phyloP scores from a whole-genome alignment of 2,329 filamentous ascomycete species.

The Penicillium sp. region DNA sequence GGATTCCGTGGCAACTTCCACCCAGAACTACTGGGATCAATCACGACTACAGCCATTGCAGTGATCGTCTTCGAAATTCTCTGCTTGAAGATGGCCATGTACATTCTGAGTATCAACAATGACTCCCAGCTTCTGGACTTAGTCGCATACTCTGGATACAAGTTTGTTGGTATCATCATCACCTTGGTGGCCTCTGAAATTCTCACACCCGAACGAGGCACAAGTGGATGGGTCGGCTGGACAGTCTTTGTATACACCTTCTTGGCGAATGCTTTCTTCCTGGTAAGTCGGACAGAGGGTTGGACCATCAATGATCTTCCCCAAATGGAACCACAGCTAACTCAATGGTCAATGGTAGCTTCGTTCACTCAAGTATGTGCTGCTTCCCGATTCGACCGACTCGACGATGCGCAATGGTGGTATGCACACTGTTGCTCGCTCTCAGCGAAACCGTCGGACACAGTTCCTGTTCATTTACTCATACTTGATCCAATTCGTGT shows the following conservation, averaged over 20 bases:
- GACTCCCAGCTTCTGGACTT: constrained; percentile 89
- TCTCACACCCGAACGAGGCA: constrained; percentile 70
- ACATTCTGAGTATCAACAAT: constrained; percentile 87
- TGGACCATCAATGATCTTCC: no score
- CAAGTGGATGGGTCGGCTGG: constrained; percentile 86
- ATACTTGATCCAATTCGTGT: constrained; percentile 85
- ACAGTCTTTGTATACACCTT: constrained; percentile 85
- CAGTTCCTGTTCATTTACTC: constrained; percentile 93
- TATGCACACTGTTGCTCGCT: constrained; percentile 68
- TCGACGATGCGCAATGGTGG: constrained; percentile 54
- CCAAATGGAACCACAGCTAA: not conserved
- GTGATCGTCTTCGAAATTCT: constrained; percentile 84
- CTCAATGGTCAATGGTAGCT: constrained; percentile 52
- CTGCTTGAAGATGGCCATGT: constrained; percentile 86
- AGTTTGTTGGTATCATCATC: constrained; percentile 93
- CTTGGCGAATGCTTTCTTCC: constrained; percentile 86
- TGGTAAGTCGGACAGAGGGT: constrained; percentile 54
- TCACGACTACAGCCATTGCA: constrained; percentile 73
- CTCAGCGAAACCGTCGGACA: constrained; percentile 79
- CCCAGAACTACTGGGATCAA: constrained; percentile 85
- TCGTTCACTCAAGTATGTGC: constrained; percentile 89
- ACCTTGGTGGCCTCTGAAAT: constrained; percentile 76
- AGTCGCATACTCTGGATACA: constrained; percentile 95
- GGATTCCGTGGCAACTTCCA: constrained; percentile 88
- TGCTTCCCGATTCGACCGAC: constrained; percentile 76